phyloP scores from a whole-genome alignment of 192 early-diverging fungal species.

The Coemansia sp. region DNA sequence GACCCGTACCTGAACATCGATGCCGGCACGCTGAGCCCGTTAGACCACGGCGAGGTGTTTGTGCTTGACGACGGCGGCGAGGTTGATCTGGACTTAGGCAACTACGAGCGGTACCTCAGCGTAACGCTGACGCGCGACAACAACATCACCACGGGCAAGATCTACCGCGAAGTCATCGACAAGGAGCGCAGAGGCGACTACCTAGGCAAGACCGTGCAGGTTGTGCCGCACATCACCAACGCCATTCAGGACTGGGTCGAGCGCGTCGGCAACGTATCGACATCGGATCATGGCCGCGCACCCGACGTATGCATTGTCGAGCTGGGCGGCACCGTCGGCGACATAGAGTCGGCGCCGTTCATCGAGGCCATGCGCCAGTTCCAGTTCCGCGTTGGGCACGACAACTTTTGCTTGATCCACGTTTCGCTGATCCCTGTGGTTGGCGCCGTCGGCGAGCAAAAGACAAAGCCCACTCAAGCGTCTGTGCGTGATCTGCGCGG shows the following conservation, averaged over 20 bases:
- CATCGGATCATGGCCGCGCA: slow-evolving; percentile 59
- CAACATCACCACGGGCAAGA: slow-evolving; percentile 99
- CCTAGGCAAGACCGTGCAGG: slow-evolving; percentile 98
- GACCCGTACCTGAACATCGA: slow-evolving; percentile 99
- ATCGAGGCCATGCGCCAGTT: slow-evolving; percentile 99
- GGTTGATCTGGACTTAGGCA: slow-evolving; percentile 97
- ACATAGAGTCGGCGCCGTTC: slow-evolving; percentile 99
- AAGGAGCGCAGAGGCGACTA: slow-evolving; percentile 93
- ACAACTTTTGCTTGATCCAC: slow-evolving; percentile 97
- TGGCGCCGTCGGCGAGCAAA: slow-evolving; percentile 97
- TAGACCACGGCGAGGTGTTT: slow-evolving; percentile 99
- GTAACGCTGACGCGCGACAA: slow-evolving; percentile 91
- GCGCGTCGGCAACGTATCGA: slow-evolving; percentile 86
- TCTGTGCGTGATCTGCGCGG: slow-evolving; percentile 93
- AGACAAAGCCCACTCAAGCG: slow-evolving; percentile 99
- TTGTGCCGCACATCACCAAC: slow-evolving; percentile 97
- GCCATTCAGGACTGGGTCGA: slow-evolving; percentile 99
- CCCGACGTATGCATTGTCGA: slow-evolving; percentile 99
- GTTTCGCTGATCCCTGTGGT: slow-evolving; percentile 97
- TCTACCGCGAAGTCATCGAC: slow-evolving; percentile 95
- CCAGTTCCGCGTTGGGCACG: slow-evolving; percentile 98
- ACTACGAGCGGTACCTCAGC: slow-evolving; percentile 98
- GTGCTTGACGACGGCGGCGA: slow-evolving; percentile 98
- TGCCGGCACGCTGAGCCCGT: slow-evolving; percentile 92
- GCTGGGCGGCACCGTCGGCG: slow-evolving; percentile 97